These are phyloP conservation scores for Neocatenulostroma microsporum DNA, from an alignment of 2,329 filamentous ascomycete genomes.

Conservation along the genomic window DNA sequence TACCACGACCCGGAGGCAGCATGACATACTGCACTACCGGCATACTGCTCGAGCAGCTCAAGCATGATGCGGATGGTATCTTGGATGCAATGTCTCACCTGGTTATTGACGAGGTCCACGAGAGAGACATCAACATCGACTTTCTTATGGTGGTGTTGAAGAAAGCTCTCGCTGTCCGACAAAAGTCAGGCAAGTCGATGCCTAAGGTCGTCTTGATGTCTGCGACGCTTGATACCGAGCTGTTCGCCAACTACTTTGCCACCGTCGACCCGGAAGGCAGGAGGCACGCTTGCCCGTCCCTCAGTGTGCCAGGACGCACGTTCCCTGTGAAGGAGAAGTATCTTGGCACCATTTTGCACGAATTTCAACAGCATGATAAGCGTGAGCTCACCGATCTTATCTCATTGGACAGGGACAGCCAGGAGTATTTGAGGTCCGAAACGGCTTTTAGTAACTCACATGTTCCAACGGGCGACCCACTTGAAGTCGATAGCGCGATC, in stretches of 20 bases:
- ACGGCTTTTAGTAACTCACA: constrained; percentile 10
- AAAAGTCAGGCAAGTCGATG: constrained; percentile 23
- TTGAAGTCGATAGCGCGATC: constrained; percentile 25
- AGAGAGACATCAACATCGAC: constrained; percentile 40
- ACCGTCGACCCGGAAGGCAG: constrained; percentile 25
- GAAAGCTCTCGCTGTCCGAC: constrained; percentile 32
- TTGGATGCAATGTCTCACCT: constrained; percentile 41
- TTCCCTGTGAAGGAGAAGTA: constrained; percentile 38
- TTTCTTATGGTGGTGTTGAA: constrained; percentile 42
- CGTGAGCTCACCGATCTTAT: constrained; percentile 12
- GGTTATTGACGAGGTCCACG: constrained; percentile 47
- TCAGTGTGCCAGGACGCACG: constrained; percentile 39
- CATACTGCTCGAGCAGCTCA: constrained; percentile 40
- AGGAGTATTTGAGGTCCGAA: constrained; percentile 17
- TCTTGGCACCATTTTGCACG: constrained; percentile 34
- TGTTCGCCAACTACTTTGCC: constrained; percentile 41
- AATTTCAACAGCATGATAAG: constrained; percentile 21
- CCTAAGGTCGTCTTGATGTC: constrained; percentile 45
- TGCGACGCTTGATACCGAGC: constrained; percentile 39
- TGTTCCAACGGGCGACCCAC: constrained; percentile 2
- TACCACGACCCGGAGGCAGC: constrained; percentile 29
- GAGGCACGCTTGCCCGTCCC: constrained; percentile 31
- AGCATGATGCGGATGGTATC: constrained; percentile 31
- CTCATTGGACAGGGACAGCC: constrained; percentile 10
- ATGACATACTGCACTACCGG: constrained; percentile 47